Base-by-base conservation (phyloP, 371 early-diverging fungal genomes). In the Rhizomucor miehei region DNA sequence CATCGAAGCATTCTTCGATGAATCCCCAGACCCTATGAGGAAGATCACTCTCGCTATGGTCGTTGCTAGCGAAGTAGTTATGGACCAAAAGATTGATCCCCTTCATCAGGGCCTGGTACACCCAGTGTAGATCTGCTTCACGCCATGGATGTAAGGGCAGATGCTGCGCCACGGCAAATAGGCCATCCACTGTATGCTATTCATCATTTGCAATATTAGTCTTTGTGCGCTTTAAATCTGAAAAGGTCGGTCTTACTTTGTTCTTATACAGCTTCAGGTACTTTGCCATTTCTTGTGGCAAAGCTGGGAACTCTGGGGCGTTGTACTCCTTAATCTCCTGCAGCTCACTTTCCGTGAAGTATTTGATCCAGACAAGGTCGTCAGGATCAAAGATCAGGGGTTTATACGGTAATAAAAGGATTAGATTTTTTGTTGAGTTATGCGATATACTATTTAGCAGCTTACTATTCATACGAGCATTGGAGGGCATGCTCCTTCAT, bases 61-160 rank as follows among this genome's bases (percentile, higher is more conserved):
- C 14, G 10, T 11, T 6, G 5, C 19, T 2, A 12, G 21, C 16
- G 24, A 51, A n/a, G 17, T 25, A 46, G 2, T 45, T 29, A 19
- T 57, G 45, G 1, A 44, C 9, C 10, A 45, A 25, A 12, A 57
- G 20, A 17, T 51, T 51, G 5, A 39, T 46, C 1, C 34, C 51
- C 1, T 46, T 37, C 3, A 51, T 9, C 29, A 57, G 51, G 6
- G 45, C 4, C 21, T 51, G 47, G 6, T 48, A 48, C 10, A 47
- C 48, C 56, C 56, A 56, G 20, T 49, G 29, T 10, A 56, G n/a
- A 17, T 51, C 51, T 6, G 52, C 16, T 38, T 44, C 16, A n/a
- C 17, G 20, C 19, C 20, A 23, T 0, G 52, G 51, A 21, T 56
- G 51, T 34, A 51, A 57, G 9, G 17, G 9, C 1, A 13, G 4